phyloP scores from a whole-genome alignment of 1,284 basidiomycete genomes.

The Mycosarcoma mackinlayi region DNA sequence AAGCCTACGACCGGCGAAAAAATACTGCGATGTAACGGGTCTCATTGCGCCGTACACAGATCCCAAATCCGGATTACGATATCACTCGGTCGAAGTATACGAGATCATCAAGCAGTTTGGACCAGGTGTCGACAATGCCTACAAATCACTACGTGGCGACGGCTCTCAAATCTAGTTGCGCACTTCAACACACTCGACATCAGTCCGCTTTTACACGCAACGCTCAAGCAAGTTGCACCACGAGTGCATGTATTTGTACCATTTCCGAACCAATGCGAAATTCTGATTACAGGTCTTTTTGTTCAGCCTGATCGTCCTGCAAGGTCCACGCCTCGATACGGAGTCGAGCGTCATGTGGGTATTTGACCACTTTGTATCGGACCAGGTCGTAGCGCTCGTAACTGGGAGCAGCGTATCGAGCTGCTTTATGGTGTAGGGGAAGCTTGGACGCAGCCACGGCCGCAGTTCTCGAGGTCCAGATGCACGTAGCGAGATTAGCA shows the following conservation, averaged over 20 bases:
- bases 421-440: conserved; percentile 49
- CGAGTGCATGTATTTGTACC: conserved; percentile 7
- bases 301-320: conserved; percentile 19
- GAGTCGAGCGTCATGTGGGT: conserved; percentile 20
- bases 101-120: conserved; percentile 79
- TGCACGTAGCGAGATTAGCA: conserved; percentile 62
- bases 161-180: conserved; percentile 48
- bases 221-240: too few species aligned
- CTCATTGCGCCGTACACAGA: conserved; percentile 86
- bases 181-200: neutral
- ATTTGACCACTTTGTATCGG: conserved; percentile 52
- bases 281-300: conserved; percentile 4
- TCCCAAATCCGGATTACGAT: conserved; percentile 81
- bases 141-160: conserved; percentile 61
- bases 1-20: conserved; percentile 79
- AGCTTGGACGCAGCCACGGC: conserved; percentile 45
- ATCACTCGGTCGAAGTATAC: conserved; percentile 86
- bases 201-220: neutral
- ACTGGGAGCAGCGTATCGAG: conserved; percentile 36
- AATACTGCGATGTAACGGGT: conserved; percentile 88
- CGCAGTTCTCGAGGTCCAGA: conserved; percentile 52
- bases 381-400: conserved; percentile 54
- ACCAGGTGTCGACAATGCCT: conserved; percentile 65
- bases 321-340: conserved; percentile 48
- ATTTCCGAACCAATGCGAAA: neutral